Evolutionary conservation across 164 flowering plant genomes (phyloP).

Genomic region (Nymphaea thermarum): DNA sequence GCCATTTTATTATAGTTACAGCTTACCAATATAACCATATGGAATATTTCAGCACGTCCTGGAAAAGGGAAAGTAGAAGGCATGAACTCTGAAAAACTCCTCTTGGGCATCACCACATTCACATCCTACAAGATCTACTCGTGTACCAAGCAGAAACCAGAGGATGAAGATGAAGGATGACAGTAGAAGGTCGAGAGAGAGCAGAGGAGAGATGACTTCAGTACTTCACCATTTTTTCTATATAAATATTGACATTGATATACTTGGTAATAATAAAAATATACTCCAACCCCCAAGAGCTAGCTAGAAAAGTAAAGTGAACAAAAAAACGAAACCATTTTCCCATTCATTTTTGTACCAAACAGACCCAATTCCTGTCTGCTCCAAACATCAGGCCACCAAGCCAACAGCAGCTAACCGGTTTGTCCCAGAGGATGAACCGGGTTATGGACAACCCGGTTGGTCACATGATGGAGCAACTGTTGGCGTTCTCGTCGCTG

Average conservation of each 20-base stretch:
- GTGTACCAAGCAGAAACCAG: no score
- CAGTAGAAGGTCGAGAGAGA: not conserved
- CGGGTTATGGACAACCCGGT: not conserved
- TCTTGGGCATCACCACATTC: not conserved
- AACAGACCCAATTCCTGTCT: not conserved
- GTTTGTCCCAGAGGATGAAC: not conserved
- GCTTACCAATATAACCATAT: no score
- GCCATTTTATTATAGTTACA: no score
- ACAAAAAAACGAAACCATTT: not conserved
- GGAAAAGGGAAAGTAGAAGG: no score
- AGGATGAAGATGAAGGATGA: not conserved
- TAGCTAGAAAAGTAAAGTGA: not conserved
- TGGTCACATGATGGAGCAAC: slow-evolving; percentile 81
- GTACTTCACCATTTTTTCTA: not conserved
- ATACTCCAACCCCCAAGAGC: not conserved
- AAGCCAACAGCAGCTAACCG: no score
- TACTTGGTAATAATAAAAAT: not conserved
- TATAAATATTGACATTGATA: not conserved
- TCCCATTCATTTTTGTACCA: not conserved
- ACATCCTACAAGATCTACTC: no score
- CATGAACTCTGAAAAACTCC: not conserved
- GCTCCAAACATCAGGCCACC: not conserved
- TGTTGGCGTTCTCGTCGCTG: slow-evolving; percentile 80
- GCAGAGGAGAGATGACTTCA: not conserved
- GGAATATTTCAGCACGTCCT: no score